A percentile compares a stretch with the other conserved stretches of the same genome.
These are phyloP conservation scores for Knoxdaviesia capensis DNA, from an alignment of 2,329 filamentous ascomycete species.

Conservation along the genomic window DNA sequence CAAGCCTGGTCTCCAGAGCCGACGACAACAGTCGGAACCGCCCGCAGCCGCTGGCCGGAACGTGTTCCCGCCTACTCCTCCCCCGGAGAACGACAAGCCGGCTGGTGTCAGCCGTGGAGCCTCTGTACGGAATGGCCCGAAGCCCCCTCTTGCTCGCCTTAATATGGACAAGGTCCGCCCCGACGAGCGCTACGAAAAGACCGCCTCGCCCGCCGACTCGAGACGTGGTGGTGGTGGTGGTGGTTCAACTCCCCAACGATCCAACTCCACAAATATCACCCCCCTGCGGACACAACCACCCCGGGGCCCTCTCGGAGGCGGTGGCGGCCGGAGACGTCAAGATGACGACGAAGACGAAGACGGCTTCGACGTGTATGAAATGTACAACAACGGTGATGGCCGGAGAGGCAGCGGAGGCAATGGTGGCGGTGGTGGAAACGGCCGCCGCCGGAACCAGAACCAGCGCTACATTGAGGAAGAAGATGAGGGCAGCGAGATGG, in stretches of 20 bases:
- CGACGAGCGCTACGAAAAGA: constrained; percentile 34
- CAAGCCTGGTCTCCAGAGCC: constrained; percentile 61
- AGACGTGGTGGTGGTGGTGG: constrained; percentile 3
- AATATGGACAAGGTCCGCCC: constrained; percentile 37
- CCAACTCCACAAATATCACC: too few species aligned
- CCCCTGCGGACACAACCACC: constrained; percentile 1
- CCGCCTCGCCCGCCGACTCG: constrained; percentile 22
- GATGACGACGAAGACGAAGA: constrained; percentile 10
- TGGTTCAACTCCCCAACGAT: too few species aligned
- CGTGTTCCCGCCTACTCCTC: constrained; percentile 94
- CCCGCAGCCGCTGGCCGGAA: constrained; percentile 36
- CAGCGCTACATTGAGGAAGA: constrained; percentile 56
- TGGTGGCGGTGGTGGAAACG: constrained; percentile 17
- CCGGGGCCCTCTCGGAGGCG: constrained; percentile 3
- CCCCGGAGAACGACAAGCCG: constrained; percentile 64
- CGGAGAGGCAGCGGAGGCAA: constrained; percentile 13
- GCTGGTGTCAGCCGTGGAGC: constrained; percentile 27
- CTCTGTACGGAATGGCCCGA: constrained; percentile 41
- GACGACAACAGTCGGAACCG: constrained; percentile 71
- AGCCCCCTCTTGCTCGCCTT: constrained; percentile 39
- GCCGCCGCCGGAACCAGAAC: constrained; percentile 21
- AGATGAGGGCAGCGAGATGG: constrained; percentile 52
- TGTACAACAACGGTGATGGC: constrained; percentile 3
- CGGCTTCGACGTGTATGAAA: constrained; percentile 8
- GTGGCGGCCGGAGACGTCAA: constrained; percentile 5